Evolutionary conservation across 2,329 filamentous ascomycete genomes (phyloP).

Genomic region (Microdochium nivale): DNA sequence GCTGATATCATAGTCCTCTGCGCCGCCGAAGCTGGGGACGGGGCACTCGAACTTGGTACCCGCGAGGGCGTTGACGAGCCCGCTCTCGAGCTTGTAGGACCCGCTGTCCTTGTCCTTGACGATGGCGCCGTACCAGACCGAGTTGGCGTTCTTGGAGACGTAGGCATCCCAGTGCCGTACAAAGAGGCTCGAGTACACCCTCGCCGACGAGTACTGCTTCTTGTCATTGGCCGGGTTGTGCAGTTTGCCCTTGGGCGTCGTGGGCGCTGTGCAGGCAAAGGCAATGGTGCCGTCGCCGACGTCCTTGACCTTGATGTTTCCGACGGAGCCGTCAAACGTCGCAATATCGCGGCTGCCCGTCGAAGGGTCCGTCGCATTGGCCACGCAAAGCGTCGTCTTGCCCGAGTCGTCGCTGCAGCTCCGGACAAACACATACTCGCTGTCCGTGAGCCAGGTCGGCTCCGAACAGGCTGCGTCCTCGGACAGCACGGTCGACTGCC

Average conservation of each 20-base stretch:
- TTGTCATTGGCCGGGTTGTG: slow-evolving; percentile 55
- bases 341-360: slow-evolving; percentile 32
- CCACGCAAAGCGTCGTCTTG: slow-evolving; percentile 35
- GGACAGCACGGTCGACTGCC: slow-evolving; percentile 56
- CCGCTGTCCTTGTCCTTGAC: slow-evolving; percentile 21
- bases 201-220: slow-evolving; percentile 54
- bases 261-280: slow-evolving; percentile 53
- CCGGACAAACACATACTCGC: slow-evolving; percentile 49
- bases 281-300: slow-evolving; percentile 41
- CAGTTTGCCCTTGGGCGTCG: slow-evolving; percentile 60
- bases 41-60: slow-evolving; percentile 55
- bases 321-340: slow-evolving; percentile 42
- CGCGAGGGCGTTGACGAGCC: slow-evolving; percentile 56
- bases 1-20: slow-evolving; percentile 72
- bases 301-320: slow-evolving; percentile 50
- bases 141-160: slow-evolving; percentile 57
- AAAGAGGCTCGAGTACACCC: slow-evolving; percentile 66
- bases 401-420: slow-evolving; percentile 28
- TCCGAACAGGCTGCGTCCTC: slow-evolving; percentile 59
- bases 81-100: slow-evolving; percentile 29
- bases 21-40: slow-evolving; percentile 69
- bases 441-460: slow-evolving; percentile 67
- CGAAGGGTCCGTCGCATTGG: slow-evolving; percentile 19
- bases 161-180: slow-evolving; percentile 82
- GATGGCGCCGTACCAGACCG: slow-evolving; percentile 65